Evolutionary conservation across 345 rosid genomes (phyloP).

Genomic region (Eucalyptus marginata): DNA sequence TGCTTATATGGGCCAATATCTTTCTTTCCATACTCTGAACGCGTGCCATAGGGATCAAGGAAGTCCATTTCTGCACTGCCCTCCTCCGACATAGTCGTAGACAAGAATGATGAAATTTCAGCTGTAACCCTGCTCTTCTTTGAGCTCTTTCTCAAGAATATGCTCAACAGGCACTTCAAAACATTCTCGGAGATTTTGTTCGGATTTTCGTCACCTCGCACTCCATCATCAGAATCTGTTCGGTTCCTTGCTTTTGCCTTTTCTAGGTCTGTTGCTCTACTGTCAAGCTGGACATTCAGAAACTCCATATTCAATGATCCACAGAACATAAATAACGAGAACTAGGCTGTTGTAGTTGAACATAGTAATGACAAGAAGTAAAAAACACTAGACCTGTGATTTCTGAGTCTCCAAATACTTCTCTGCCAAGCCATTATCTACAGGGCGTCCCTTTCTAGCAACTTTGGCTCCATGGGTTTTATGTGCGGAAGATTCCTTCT

Average conservation of each 20-base stretch:
- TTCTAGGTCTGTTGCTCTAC: constrained; percentile 12
- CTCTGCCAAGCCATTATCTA: constrained; percentile 14
- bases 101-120: constrained; percentile 14
- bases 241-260: constrained; percentile 23
- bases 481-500: constrained; percentile 4
- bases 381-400: constrained; percentile 21
- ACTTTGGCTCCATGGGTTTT: constrained; percentile 17
- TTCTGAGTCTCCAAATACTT: constrained; percentile 32
- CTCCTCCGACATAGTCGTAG: constrained; percentile 9
- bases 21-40: constrained; percentile 32
- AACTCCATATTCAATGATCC: neutral
- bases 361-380: neutral
- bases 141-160: constrained; percentile 50
- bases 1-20: constrained; percentile 62
- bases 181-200: constrained; percentile 64
- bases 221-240: constrained; percentile 7
- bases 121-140: constrained; percentile 13
- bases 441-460: constrained; percentile 5
- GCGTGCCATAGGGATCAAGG: constrained; percentile 47
- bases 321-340: neutral
- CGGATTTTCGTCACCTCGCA: constrained; percentile 16
- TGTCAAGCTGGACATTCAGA: constrained; percentile 20
- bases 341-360: neutral
- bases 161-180: constrained; percentile 49
- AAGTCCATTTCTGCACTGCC: constrained; percentile 7